These are phyloP conservation scores for Craterostigma plantagineum DNA, from an alignment of 257 asterid genomes.

Conservation along the genomic window DNA sequence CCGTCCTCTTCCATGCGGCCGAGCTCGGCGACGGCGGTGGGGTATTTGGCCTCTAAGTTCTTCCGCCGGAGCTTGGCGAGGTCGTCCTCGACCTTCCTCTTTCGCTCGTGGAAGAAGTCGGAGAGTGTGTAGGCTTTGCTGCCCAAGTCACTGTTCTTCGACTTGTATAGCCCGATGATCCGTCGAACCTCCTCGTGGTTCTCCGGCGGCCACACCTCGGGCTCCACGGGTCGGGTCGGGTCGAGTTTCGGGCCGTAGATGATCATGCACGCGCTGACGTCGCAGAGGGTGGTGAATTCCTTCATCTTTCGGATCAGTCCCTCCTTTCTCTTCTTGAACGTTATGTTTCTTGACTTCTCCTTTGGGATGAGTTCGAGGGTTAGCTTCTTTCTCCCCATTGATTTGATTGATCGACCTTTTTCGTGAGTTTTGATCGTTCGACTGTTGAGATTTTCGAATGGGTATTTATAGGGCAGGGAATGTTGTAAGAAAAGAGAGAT, in stretches of 20 bases:
- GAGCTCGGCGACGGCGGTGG: conserved; percentile 2
- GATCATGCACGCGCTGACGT: conserved; percentile 45
- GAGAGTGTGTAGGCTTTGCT: conserved; percentile 22
- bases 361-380: conserved; percentile 40
- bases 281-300: conserved; percentile 61
- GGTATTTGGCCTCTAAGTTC: conserved; percentile 33
- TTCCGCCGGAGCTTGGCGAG: conserved; percentile 18
- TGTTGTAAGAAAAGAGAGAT: too few species aligned
- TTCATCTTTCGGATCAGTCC: conserved; percentile 36
- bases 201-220: conserved; percentile 37
- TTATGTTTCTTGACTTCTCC: conserved; percentile 27
- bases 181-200: conserved; percentile 16
- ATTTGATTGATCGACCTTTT: too few species aligned
- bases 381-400: conserved; percentile 66
- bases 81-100: conserved; percentile 33
- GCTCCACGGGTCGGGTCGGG: conserved; percentile 8
- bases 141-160: conserved; percentile 20
- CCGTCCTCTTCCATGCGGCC: too few species aligned
- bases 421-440: too few species aligned
- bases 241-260: conserved; percentile 32
- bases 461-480: too few species aligned
- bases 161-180: conserved; percentile 23
- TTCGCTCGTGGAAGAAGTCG: conserved; percentile 31
- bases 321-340: conserved; percentile 57
- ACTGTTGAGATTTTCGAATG: too few species aligned